Base-by-base conservation (phyloP, 2,329 filamentous ascomycete genomes). In the Zalaria obscura region DNA sequence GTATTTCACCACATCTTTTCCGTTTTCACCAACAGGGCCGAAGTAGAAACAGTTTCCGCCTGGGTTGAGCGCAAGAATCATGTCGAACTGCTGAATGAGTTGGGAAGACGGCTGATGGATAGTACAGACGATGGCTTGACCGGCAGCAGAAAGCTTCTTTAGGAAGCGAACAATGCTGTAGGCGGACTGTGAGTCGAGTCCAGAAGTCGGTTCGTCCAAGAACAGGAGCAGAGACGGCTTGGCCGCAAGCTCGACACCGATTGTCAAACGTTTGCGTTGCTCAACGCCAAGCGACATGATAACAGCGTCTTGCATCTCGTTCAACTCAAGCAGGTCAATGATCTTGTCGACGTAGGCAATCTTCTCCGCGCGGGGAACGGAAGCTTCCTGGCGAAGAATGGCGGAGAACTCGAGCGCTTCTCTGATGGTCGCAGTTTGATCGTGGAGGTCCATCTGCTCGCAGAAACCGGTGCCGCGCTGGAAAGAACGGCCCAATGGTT, bases 41-140 rank as follows among this genome's bases (percentile, higher is more conserved):
- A 84, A 85, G 59, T 85, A 86, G 58, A 82, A 81, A 0, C 76
- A 78, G 53, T 80, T 80, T 18, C 78, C 79, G 10, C 76, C 78
- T 0, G 72, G 77, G 50, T 80, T 80, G 28, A 84, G 66, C 2
- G 77, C 76, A 1, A 85, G 67, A 11, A 84, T 75, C 71, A 80
- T 80, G 55, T 84, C 80, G 58, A 85, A 85, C 52, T 83, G 71
- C 52, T 83, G 72, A 43, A 83, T 77, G 2, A 84, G 65, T 45
- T 80, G 70, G 1, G 76, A 78, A 2, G 75, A 80, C 3, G 80
- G 80, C 52, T 84, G 80, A 52, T 84, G 80, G 41, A 84, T 83
- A 0, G 80, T 84, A 58, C 80, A 83, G 40, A 85, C 66, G 47
- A 85, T 82, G 5, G 79, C 79, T 52, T 83, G 78, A 1, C 79